Percentiles rank a stretch among this genome's conserved stretches.
Evolutionary conservation across 148 eudicot genomes (phyloP).

Genomic region (Salicornia ramosissima): DNA sequence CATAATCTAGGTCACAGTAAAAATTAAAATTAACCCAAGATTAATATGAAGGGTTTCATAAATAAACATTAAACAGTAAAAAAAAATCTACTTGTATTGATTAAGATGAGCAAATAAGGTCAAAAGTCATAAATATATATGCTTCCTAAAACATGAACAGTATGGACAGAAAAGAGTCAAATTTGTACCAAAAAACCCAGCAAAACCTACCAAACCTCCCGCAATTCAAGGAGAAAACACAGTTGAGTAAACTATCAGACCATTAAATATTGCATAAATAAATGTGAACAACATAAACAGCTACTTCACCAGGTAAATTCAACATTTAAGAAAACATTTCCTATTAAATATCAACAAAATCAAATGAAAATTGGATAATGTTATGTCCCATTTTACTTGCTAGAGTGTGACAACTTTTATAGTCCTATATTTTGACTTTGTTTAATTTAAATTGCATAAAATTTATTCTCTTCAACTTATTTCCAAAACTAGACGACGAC

Average conservation of each 20-base stretch:
- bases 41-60: not conserved
- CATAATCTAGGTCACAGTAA: conserved; percentile 55
- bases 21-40: not conserved
- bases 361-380: too few relatives aligned
- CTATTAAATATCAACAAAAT: not conserved
- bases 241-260: not conserved
- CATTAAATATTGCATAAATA: not conserved
- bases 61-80: too few relatives aligned
- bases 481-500: too few relatives aligned
- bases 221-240: not conserved
- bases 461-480: too few relatives aligned
- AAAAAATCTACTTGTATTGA: too few relatives aligned
- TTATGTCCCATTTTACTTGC: too few relatives aligned
- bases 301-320: not conserved
- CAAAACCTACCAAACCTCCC: conserved; percentile 20
- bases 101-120: conserved; percentile 15
- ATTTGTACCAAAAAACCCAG: not conserved
- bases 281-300: not conserved
- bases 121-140: conserved; percentile 18
- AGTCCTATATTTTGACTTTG: too few relatives aligned
- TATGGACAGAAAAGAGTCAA: conserved; percentile 14
- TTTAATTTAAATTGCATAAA: too few relatives aligned
- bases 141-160: conserved; percentile 21
- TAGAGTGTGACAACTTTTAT: too few relatives aligned
- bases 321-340: not conserved